Percentiles rank a stretch among this genome's conserved stretches.
Evolutionary conservation across 495 filamentous ascomycete genomes (phyloP).

Genomic region (Evansstolkia leycettana): DNA sequence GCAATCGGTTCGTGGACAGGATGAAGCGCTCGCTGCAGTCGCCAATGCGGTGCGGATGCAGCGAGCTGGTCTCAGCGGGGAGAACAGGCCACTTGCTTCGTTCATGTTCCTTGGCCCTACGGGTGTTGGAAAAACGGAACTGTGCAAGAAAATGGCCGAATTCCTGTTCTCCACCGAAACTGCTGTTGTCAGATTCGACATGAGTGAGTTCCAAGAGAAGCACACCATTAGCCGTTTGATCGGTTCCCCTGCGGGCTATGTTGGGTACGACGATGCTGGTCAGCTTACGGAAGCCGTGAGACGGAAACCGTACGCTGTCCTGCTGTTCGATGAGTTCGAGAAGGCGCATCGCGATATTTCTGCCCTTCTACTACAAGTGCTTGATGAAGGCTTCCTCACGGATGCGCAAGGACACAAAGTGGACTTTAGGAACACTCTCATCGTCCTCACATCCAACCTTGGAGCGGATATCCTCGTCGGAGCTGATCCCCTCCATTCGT

Average conservation of each 20-base stretch:
- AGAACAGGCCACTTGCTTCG: slow-evolving; percentile 80
- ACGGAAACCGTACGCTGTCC: slow-evolving; percentile 87
- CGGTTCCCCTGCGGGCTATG: slow-evolving; percentile 83
- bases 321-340: slow-evolving; percentile 95
- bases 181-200: slow-evolving; percentile 89
- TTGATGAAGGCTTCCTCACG: slow-evolving; percentile 93
- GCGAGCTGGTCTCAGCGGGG: slow-evolving; percentile 77
- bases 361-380: slow-evolving; percentile 82
- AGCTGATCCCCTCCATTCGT: slow-evolving; percentile 24
- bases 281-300: slow-evolving; percentile 93
- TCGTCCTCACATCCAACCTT: slow-evolving; percentile 91
- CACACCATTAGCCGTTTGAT: slow-evolving; percentile 91
- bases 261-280: slow-evolving; percentile 94
- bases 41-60: slow-evolving; percentile 92
- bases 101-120: slow-evolving; percentile 98
- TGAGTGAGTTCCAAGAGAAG: slow-evolving; percentile 96
- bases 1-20: slow-evolving; percentile 78
- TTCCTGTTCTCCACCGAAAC: slow-evolving; percentile 88
- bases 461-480: slow-evolving; percentile 41
- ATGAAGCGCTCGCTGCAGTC: slow-evolving; percentile 83
- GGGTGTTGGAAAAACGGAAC: slow-evolving; percentile 91
- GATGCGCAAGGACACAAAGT: slow-evolving; percentile 93
- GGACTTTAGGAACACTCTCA: slow-evolving; percentile 91
- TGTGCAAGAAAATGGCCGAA: slow-evolving; percentile 89
- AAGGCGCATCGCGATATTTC: slow-evolving; percentile 95